Percentiles rank a stretch among this genome's conserved stretches.
These are phyloP conservation scores for Aristolochia fimbriata DNA, from an alignment of 164 flowering plant genomes.

Conservation along the genomic window DNA sequence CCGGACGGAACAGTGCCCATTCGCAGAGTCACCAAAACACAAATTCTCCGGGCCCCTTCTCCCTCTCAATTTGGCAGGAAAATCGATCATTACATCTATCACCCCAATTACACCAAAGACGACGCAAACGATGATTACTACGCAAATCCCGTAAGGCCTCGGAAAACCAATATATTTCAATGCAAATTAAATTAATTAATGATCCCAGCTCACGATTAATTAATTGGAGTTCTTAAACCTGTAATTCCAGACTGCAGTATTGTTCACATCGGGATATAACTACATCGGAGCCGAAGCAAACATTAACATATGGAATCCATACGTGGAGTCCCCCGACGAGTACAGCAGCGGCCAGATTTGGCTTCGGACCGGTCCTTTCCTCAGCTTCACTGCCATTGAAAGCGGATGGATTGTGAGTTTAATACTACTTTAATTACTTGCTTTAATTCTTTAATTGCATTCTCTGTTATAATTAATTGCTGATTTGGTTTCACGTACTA, in stretches of 20 bases:
- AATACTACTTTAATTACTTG: too few relatives aligned
- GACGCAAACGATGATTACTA: background rate
- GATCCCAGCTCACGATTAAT: background rate
- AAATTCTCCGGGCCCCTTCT: conserved; percentile 3
- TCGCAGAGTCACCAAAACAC: conserved; percentile 21
- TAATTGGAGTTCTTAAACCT: background rate
- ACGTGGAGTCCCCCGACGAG: background rate
- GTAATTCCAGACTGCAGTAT: background rate
- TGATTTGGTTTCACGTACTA: too few relatives aligned
- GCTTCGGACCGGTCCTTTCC: conserved; percentile 1
- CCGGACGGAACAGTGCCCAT: conserved; percentile 51
- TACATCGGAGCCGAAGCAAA: conserved; percentile 3
- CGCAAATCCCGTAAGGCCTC: background rate
- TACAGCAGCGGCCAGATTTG: conserved; percentile 2
- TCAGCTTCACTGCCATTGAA: background rate
- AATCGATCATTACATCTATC: conserved; percentile 1
- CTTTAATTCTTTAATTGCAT: too few relatives aligned
- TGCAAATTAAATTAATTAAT: background rate
- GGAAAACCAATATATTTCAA: background rate
- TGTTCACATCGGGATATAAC: conserved; percentile 3
- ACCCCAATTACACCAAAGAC: background rate
- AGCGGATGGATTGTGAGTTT: conserved; percentile 8
- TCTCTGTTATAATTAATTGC: background rate
- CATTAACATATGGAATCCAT: conserved; percentile 1
- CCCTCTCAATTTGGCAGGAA: conserved; percentile 16